Base-by-base conservation (phyloP, 2,329 filamentous ascomycete species). In the Colletotrichum sp. region DNA sequence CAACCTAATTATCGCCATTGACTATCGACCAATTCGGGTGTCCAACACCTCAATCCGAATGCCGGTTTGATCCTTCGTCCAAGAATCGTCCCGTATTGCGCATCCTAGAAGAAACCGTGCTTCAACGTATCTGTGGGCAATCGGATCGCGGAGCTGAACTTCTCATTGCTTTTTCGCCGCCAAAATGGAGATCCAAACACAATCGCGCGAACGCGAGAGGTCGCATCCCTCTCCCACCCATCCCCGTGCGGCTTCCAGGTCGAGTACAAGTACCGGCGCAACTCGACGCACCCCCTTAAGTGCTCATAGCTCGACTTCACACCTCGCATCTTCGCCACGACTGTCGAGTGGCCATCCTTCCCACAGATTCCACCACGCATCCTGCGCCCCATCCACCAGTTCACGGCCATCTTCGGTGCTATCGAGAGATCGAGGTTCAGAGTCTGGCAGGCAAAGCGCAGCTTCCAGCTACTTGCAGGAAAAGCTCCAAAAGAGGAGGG, bases 391-490 rank as follows among this genome's bases (percentile, higher is more conserved):
- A 39, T 82, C 83, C 16, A 77, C 80, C 10, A 78, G 82, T 8
- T 84, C 86, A 13, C 84, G 86, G 30, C 82, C 85, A 2, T 81
- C 81, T 6, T 85, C 87, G 2, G 84, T 84, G 70, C 77, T 88
- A n/a, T 86, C 87, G 13, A 83, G 86, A 77, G 85, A 88, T 74
- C 81, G 84, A 21, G 85, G 84, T 52, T 82, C 83, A 34, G 88
- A 90, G 24, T 82, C 85, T 5, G 78, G 81, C 6, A 85, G 85
- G 18, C 86, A 85, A 59, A 81, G 82, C 30, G 84, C 85, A 1
- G 82, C 88, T 16, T 92, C 90, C 0, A 87, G 84, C 18, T 89
- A 91, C 67, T 83, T 92, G 4, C 90, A 91, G 63, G 90, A 92
- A 79, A 89, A 86, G 76, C 82, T 92, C n/a, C 87, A 77, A 64